These are phyloP conservation scores for Peronospora destructor DNA, from an alignment of 352 stramenopile species.

Conservation along the genomic window DNA sequence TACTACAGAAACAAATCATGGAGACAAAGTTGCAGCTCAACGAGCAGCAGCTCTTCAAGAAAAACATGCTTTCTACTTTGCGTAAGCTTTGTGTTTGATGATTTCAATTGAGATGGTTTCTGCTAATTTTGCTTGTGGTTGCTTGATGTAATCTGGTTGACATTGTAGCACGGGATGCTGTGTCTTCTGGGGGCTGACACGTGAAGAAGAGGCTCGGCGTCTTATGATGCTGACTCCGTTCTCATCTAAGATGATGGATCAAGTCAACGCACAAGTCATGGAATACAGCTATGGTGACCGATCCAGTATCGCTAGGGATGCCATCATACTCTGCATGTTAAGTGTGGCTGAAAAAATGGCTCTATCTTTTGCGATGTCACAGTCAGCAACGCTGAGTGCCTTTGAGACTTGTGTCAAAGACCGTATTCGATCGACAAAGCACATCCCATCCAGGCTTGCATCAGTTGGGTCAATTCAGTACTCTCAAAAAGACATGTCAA, in stretches of 20 bases:
- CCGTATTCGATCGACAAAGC: conserved; percentile 72
- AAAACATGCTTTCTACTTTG: conserved; percentile 71
- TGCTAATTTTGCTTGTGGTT: background rate
- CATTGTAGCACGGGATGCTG: conserved; percentile 49
- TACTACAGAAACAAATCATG: background rate
- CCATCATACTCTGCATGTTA: conserved; percentile 63
- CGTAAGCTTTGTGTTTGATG: conserved; percentile 23
- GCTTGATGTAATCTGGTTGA: conserved; percentile 5
- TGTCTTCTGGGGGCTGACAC: conserved; percentile 62
- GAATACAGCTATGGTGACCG: conserved; percentile 43
- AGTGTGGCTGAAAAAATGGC: conserved; percentile 84
- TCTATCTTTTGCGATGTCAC: conserved; percentile 88
- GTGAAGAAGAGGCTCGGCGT: conserved; percentile 43
- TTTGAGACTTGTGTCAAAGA: conserved; percentile 87
- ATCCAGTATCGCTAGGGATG: conserved; percentile 69
- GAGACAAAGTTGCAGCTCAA: conserved; percentile 4
- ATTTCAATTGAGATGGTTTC: background rate
- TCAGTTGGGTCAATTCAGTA: conserved; percentile 84
- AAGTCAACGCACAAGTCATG: conserved; percentile 62
- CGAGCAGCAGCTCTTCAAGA: conserved; percentile 26
- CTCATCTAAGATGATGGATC: conserved; percentile 34
- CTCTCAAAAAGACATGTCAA: conserved; percentile 85
- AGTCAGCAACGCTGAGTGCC: conserved; percentile 88
- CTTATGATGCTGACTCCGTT: conserved; percentile 51
- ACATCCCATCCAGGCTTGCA: conserved; percentile 85